phyloP scores from a whole-genome alignment of 495 filamentous ascomycete genomes.

The Xylaria telfairii region DNA sequence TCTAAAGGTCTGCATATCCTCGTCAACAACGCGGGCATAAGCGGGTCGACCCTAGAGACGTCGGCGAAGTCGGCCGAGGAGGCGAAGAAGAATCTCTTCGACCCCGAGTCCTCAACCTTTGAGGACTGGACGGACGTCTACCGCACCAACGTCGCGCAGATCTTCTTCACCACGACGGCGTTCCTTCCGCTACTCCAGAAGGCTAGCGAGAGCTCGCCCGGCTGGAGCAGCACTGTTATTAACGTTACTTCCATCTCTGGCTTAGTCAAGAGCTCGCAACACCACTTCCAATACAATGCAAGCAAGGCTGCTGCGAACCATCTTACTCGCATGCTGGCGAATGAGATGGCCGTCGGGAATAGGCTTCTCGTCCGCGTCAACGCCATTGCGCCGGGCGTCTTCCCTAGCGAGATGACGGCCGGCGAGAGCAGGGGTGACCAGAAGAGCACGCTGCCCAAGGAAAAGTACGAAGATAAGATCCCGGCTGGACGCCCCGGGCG shows the following conservation, averaged over 20 bases:
- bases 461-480: conserved; percentile 65
- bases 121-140: conserved; percentile 75
- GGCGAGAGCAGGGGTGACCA: conserved; percentile 58
- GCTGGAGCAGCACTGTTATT: conserved; percentile 71
- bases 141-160: conserved; percentile 79
- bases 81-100: conserved; percentile 64
- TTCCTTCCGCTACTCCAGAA: conserved; percentile 74
- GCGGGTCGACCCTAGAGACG: conserved; percentile 48
- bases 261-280: conserved; percentile 69
- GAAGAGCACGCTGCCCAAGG: conserved; percentile 67
- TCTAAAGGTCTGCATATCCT: conserved; percentile 68
- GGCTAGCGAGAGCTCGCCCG: conserved; percentile 49
- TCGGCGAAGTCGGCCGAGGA: conserved; percentile 62
- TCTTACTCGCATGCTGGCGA: conserved; percentile 71
- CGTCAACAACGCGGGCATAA: conserved; percentile 76
- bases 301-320: conserved; percentile 81
- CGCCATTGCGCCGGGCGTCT: conserved; percentile 75
- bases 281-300: conserved; percentile 78
- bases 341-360: conserved; percentile 68
- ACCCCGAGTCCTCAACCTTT: conserved; percentile 71
- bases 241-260: conserved; percentile 82
- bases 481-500: conserved; percentile 67
- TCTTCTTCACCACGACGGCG: conserved; percentile 78
- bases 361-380: conserved; percentile 76
- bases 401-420: conserved; percentile 76